phyloP scores from a whole-genome alignment of 1,284 basidiomycete species.

The Porogramme epimiltina region DNA sequence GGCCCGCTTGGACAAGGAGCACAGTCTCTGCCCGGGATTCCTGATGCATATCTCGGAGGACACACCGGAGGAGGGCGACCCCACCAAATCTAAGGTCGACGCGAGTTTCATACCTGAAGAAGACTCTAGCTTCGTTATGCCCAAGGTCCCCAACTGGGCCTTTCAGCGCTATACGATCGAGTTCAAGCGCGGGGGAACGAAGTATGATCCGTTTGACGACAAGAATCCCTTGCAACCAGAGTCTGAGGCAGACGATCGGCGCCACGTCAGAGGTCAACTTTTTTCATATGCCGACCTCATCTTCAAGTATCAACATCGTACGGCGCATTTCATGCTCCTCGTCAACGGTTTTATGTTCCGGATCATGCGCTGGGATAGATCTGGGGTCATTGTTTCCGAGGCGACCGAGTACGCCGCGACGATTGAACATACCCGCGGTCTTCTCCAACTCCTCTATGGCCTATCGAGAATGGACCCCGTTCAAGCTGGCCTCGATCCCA shows the following conservation, averaged over 20 bases:
- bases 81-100: neutral
- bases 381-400: conserved; percentile 7
- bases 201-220: neutral
- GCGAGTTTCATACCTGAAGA: neutral
- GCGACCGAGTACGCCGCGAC: conserved; percentile 3
- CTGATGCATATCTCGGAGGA: neutral
- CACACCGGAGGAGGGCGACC: neutral
- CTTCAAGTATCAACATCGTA: conserved; percentile 10
- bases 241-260: neutral
- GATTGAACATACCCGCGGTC: neutral
- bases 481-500: conserved; percentile 6
- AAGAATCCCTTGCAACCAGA: neutral
- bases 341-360: conserved; percentile 6
- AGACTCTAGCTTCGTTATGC: neutral
- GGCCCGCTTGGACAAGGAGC: neutral
- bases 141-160: neutral
- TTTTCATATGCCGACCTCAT: neutral
- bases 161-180: conserved; percentile 1
- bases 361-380: conserved; percentile 15
- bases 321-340: conserved; percentile 8
- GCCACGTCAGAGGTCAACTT: neutral
- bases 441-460: conserved; percentile 1
- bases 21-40: neutral
- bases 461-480: neutral
- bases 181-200: neutral